Conservation (phyloP, 1,139 yeast species). For the Zygotorulaspora mrakii region DNA sequence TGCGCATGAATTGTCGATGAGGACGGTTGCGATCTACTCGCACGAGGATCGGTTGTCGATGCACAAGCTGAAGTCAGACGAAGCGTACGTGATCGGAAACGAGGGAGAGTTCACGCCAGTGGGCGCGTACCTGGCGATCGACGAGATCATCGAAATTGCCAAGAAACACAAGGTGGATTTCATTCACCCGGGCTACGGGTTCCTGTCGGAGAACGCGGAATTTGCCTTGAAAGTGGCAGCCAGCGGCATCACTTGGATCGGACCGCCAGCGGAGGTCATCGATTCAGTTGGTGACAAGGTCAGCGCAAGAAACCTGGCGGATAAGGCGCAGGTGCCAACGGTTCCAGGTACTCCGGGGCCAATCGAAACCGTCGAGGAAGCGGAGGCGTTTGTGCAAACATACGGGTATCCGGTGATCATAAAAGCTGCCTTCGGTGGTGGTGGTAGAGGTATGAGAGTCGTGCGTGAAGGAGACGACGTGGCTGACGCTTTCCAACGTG, state of each 20-base stretch:
- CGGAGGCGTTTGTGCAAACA: slow-evolving; percentile 67
- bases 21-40: slow-evolving; percentile 94
- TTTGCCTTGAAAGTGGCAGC: slow-evolving; percentile 90
- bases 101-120: slow-evolving; percentile 92
- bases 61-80: slow-evolving; percentile 93
- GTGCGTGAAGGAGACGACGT: slow-evolving; percentile 95
- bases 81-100: slow-evolving; percentile 86
- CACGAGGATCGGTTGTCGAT: slow-evolving; percentile 93
- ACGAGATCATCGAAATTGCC: slow-evolving; percentile 90
- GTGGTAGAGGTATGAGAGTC: slow-evolving; percentile 99
- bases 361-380: slow-evolving; percentile 75
- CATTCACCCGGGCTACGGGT: slow-evolving; percentile 99
- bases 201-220: slow-evolving; percentile 89
- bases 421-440: slow-evolving; percentile 99
- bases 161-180: slow-evolving; percentile 82
- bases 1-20: slow-evolving; percentile 97
- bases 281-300: slow-evolving; percentile 99
- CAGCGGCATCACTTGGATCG: slow-evolving; percentile 93
- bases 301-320: slow-evolving; percentile 85
- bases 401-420: slow-evolving; percentile 95
- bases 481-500: slow-evolving; percentile 88
- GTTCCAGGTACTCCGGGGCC: slow-evolving; percentile 99
- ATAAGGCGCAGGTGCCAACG: slow-evolving; percentile 76
- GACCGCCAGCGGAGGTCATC: slow-evolving; percentile 84
- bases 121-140: slow-evolving; percentile 92